A percentile compares a stretch with the other conserved stretches of the same genome.
Conservation (phyloP, 2,329 filamentous ascomycete genomes). For the Aureobasidium zeae region DNA sequence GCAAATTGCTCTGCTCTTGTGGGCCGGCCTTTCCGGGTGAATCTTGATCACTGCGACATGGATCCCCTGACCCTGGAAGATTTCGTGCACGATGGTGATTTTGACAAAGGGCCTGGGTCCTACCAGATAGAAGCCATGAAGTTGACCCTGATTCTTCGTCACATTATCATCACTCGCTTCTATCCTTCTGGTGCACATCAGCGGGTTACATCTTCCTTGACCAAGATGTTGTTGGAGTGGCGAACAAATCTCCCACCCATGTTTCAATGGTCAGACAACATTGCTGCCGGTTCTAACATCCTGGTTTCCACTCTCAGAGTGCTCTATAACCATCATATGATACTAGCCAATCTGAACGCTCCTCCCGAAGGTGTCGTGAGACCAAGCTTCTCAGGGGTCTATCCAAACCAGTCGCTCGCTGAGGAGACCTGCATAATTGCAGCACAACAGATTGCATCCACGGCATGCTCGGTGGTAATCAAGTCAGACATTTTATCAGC, state of each 20-base stretch:
- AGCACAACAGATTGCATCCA: conserved; percentile 13
- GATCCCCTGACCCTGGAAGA: conserved; percentile 18
- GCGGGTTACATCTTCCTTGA: background rate
- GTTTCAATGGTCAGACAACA: background rate
- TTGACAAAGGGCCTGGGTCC: too few relatives aligned
- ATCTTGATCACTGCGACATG: conserved; percentile 19
- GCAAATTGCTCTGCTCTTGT: conserved; percentile 19
- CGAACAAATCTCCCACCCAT: background rate
- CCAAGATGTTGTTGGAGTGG: background rate
- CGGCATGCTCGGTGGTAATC: conserved; percentile 10
- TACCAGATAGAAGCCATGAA: conserved; percentile 20
- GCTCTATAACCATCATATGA: conserved; percentile 16
- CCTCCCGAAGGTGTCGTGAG: background rate
- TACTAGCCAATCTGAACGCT: conserved; percentile 12
- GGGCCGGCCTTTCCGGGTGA: conserved; percentile 20
- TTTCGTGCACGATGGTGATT: conserved; percentile 16
- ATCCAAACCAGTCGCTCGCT: background rate
- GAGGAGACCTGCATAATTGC: background rate
- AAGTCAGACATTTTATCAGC: background rate
- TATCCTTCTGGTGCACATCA: background rate
- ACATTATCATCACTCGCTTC: conserved; percentile 13
- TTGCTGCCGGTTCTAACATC: background rate
- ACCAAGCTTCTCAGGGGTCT: background rate
- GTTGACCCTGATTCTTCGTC: conserved; percentile 19
- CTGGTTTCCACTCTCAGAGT: conserved; percentile 9